phyloP scores from a whole-genome alignment of 2,329 filamentous ascomycete genomes.

The Chaetomium olivaceum region DNA sequence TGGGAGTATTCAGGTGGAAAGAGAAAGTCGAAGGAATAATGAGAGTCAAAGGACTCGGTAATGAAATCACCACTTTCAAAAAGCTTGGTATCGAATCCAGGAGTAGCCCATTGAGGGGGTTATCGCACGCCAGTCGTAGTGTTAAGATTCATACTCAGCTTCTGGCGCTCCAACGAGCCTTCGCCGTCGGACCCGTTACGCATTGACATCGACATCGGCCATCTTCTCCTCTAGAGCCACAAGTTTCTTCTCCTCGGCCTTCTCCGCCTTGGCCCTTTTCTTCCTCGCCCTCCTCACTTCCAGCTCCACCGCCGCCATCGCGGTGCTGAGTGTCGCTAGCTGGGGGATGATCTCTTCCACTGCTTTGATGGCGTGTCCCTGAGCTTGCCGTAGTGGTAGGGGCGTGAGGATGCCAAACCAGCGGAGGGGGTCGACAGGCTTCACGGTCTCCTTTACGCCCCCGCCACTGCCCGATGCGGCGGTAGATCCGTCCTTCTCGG shows the following conservation, averaged over 20 bases:
- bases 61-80: background rate
- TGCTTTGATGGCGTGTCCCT: slow-evolving; percentile 56
- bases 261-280: slow-evolving; percentile 51
- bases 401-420: slow-evolving; percentile 61
- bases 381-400: slow-evolving; percentile 56
- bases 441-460: slow-evolving; percentile 2
- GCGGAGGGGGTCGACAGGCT: slow-evolving; percentile 54
- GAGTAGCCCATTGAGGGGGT: background rate
- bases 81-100: no score
- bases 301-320: slow-evolving; percentile 67
- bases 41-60: slow-evolving; percentile 7
- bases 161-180: background rate
- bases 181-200: background rate
- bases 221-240: slow-evolving; percentile 9
- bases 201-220: slow-evolving; percentile 5
- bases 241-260: slow-evolving; percentile 37
- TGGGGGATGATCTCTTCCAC: slow-evolving; percentile 59
- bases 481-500: slow-evolving; percentile 9
- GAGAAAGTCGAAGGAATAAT: background rate
- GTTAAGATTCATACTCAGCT: background rate
- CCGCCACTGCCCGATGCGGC: background rate
- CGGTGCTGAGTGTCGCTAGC: slow-evolving; percentile 57
- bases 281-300: slow-evolving; percentile 65
- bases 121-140: background rate
- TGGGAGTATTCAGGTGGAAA: background rate